Conservation (phyloP, 139 green algal genomes). For the Chlorella ohadii region DNA sequence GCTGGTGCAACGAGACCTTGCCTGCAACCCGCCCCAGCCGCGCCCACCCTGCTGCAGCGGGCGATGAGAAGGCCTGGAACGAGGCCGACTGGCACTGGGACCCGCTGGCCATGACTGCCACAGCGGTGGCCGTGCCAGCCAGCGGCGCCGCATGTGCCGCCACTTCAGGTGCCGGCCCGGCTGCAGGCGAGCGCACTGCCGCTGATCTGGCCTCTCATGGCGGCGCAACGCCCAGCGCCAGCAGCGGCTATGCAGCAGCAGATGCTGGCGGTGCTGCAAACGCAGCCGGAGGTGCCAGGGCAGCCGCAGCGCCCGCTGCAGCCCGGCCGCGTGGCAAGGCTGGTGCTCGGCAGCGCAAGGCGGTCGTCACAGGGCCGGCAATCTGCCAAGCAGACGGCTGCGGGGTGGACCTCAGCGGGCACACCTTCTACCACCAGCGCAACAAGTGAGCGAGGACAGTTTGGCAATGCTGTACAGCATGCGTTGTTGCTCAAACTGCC, state of each 20-base stretch:
- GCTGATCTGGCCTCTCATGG: too few species aligned
- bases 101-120: conserved; percentile 9
- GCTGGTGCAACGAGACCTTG: too few species aligned
- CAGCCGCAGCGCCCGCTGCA: background rate
- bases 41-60: too few species aligned
- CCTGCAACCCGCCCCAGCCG: too few species aligned
- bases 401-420: background rate
- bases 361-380: background rate
- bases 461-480: too few species aligned
- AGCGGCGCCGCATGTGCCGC: too few species aligned
- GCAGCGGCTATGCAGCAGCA: background rate
- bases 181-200: too few species aligned
- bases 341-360: background rate
- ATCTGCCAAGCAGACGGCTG: conserved; percentile 49
- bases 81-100: conserved; percentile 32
- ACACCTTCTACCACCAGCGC: conserved; percentile 46
- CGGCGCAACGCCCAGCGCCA: background rate
- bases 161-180: too few species aligned
- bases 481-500: too few species aligned
- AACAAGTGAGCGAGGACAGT: conserved; percentile 32
- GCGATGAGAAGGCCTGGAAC: conserved; percentile 3
- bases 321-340: background rate
- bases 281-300: too few species aligned
- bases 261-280: background rate
- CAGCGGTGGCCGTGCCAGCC: background rate